phyloP scores from a whole-genome alignment of 331 rosid genomes.

The Rhamnella rubrinervis region DNA sequence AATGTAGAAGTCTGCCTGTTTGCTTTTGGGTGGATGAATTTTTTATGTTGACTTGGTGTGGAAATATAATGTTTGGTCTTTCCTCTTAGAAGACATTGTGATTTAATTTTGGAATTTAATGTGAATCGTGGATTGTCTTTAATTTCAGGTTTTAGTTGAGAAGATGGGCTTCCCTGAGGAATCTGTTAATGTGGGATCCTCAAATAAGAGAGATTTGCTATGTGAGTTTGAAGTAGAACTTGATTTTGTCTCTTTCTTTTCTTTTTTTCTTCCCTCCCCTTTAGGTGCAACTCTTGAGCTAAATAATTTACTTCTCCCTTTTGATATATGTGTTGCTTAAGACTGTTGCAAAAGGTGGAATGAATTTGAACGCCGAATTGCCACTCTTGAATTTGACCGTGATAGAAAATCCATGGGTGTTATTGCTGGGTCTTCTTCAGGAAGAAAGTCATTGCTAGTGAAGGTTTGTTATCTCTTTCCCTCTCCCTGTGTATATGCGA shows the following conservation, averaged over 20 bases:
- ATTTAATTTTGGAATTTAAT: no score
- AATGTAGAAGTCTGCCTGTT: not conserved
- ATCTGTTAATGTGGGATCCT: conserved; percentile 11
- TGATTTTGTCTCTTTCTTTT: no score
- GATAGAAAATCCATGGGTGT: conserved; percentile 48
- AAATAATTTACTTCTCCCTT: not conserved
- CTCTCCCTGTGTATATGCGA: no score
- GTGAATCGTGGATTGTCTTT: not conserved
- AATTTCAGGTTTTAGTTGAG: conserved; percentile 39
- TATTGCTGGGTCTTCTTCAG: conserved; percentile 28
- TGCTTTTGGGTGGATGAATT: no score
- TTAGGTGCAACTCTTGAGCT: no score
- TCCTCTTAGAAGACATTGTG: no score
- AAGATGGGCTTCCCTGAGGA: conserved; percentile 44
- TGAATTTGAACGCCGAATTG: conserved; percentile 30
- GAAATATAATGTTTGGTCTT: no score
- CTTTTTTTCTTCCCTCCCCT: no score
- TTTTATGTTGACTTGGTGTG: no score
- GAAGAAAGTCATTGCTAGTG: conserved; percentile 34
- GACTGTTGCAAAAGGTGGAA: conserved; percentile 39
- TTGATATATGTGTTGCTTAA: not conserved
- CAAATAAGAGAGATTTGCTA: conserved; percentile 21
- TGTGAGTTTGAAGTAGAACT: conserved; percentile 20
- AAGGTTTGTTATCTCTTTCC: conserved; percentile 21
- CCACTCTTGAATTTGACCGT: conserved; percentile 49